Conservation (phyloP, 495 filamentous ascomycete genomes). For the Penicillium pancosmium region DNA sequence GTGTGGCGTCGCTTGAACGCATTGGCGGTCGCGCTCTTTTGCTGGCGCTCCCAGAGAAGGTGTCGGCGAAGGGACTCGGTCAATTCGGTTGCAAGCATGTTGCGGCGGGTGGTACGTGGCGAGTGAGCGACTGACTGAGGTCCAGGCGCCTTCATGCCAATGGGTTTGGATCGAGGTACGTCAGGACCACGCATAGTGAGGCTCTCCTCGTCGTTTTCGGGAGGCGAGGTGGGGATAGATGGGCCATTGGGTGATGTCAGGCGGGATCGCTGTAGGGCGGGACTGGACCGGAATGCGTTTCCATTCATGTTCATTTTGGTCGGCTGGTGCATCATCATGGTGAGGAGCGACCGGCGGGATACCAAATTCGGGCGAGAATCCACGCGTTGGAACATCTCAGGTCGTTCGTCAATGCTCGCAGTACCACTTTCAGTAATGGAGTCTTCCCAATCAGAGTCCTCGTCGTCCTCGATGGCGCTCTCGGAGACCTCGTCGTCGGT, state of each 20-base stretch:
- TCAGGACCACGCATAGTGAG: constrained; percentile 75
- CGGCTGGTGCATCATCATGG: constrained; percentile 82
- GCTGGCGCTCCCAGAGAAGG: constrained; percentile 83
- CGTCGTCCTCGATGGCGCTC: constrained; percentile 86
- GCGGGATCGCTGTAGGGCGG: constrained; percentile 78
- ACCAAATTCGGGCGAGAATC: constrained; percentile 85
- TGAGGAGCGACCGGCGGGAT: constrained; percentile 85
- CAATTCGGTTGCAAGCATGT: constrained; percentile 96
- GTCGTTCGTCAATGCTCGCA: constrained; percentile 75
- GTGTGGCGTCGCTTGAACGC: constrained; percentile 93
- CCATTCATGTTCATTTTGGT: constrained; percentile 36
- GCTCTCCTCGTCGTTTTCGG: constrained; percentile 65
- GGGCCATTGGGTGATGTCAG: constrained; percentile 73
- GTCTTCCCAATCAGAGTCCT: constrained; percentile 89
- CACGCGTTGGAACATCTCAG: constrained; percentile 79
- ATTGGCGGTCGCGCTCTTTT: constrained; percentile 85
- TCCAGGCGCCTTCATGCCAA: constrained; percentile 62
- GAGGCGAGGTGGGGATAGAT: constrained; percentile 72
- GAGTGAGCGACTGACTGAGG: constrained; percentile 73
- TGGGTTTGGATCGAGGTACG: constrained; percentile 81
- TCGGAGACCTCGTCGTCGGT: constrained; percentile 74
- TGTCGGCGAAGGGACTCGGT: constrained; percentile 78
- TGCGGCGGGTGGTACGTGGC: constrained; percentile 87
- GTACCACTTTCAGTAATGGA: constrained; percentile 85
- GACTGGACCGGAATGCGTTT: constrained; percentile 71